Evolutionary conservation across 345 rosid species (phyloP).

Genomic region (Hibiscus tridactylites): DNA sequence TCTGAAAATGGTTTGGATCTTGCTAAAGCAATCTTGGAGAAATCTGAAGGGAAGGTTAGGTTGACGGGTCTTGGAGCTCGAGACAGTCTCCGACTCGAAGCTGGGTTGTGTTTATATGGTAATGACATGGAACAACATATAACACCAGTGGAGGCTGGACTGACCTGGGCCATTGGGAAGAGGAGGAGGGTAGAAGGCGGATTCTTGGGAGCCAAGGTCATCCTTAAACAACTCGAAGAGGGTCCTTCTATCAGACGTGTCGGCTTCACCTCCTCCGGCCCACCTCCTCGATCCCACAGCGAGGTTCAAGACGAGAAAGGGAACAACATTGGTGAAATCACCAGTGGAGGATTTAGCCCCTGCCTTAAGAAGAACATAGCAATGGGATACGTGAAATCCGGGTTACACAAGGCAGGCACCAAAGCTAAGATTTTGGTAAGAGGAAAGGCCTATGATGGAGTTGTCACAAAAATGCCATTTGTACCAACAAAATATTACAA

Average conservation of each 20-base stretch:
- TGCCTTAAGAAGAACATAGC: slow-evolving; percentile 95
- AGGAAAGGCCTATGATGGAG: slow-evolving; percentile 81
- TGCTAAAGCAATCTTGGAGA: slow-evolving; percentile 87
- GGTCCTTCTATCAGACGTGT: slow-evolving; percentile 86
- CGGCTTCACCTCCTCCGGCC: slow-evolving; percentile 72
- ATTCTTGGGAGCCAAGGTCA: slow-evolving; percentile 75
- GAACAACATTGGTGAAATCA: slow-evolving; percentile 76
- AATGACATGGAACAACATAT: slow-evolving; percentile 90
- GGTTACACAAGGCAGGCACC: slow-evolving; percentile 75
- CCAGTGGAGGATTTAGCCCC: slow-evolving; percentile 96
- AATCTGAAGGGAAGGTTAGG: slow-evolving; percentile 85
- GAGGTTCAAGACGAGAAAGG: slow-evolving; percentile 79
- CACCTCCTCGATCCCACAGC: slow-evolving; percentile 87
- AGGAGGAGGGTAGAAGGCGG: slow-evolving; percentile 91
- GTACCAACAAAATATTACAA: slow-evolving; percentile 82
- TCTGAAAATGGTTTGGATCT: slow-evolving; percentile 75
- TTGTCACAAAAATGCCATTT: slow-evolving; percentile 76
- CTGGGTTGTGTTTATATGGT: slow-evolving; percentile 83
- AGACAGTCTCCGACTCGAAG: slow-evolving; percentile 96
- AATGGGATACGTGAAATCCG: slow-evolving; percentile 96
- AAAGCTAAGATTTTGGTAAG: slow-evolving; percentile 71
- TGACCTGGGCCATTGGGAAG: slow-evolving; percentile 97
- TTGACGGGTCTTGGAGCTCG: slow-evolving; percentile 92
- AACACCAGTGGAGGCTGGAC: slow-evolving; percentile 57
- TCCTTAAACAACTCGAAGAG: slow-evolving; percentile 78